Base-by-base conservation (phyloP, 805 yeast genomes). In the Metschnikowia matae region DNA sequence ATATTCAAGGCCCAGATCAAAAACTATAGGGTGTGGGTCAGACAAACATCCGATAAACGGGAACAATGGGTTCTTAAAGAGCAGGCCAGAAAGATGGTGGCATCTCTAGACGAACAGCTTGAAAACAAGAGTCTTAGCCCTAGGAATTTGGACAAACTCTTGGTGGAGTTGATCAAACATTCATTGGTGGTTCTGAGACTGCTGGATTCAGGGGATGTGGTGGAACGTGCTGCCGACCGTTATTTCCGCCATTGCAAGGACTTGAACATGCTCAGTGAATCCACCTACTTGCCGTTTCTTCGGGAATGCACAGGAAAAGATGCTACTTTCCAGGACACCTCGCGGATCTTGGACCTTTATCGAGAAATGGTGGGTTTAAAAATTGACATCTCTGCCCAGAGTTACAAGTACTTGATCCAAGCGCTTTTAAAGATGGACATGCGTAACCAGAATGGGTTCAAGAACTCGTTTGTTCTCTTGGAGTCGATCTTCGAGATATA, bases 401-500 rank as follows among this genome's bases (percentile, higher is more conserved):
- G 73, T 0, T 71, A 71, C 50, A 58, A 59, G 21, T 62, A 56
- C 52, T 56, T 72, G 50, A 61, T 71, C 59, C 53, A 57, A 46
- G 66, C 75, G 5, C 60, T 70, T 34, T 37, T 68, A 60, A 42
- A 53, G 47, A 44, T 59, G 54, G 62, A 54, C 63, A 21, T 62
- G 46, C 55, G 59, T 54, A 44, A 62, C 62, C 6, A 59, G 59
- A 48, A 52, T 38, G 54, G 60, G 48, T 37, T 54, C 64, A 31
- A 65, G 64, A 77, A 58, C 54, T 37, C 70, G 52, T 50, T 54
- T 64, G 54, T 57, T 51, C 69, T 72, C 33, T 52, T 56, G 31
- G 62, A 62, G 40, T 58, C 67, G 5, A 63, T 71, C 7, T 62
- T 70, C 38, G 70, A 70, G 29, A 57, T 66, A 53, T 60, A 68